Evolutionary conservation across 257 asterid genomes (phyloP), one percentile per base, ranked within the genome.

Genomic region (Petunia secreta): DNA sequence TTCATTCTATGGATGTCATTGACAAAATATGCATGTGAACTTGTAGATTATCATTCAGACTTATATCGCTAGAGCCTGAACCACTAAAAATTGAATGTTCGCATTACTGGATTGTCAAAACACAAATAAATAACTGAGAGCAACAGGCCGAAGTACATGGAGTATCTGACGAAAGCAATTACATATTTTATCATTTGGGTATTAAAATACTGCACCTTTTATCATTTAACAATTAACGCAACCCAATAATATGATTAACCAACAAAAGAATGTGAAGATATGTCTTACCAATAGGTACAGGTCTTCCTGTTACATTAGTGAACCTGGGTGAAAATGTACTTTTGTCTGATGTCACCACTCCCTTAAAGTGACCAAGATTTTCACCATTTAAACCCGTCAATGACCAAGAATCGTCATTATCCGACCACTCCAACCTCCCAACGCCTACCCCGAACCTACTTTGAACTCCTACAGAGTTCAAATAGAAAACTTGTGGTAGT

Each of bases 261-360:
- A 38, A 58, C 69, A 16, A 58, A 77, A 59, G 44, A 59, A 59
- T 36, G 16, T 39, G 41, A 73, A 67, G 55, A 14, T 25, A 75
- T 78, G 44, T 50, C 68, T 68, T 92, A 94, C 98, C 98, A 81
- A 93, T 83, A 77, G 95, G 95, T 57, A 95, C 94, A n/a, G 90
- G 88, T 88, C 81, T 84, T 76, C 98, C 98, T 1, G 94, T 87
- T 81, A 87, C 90, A 75, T 78, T 89, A 25, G 91, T 88, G 69
- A 91, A 88, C 87, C 96, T 88, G 76, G 93, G 89, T 62, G 90
- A 89, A 84, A 88, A 89, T 46, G 86, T 88, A 85, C 64, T 90
- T 75, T 91, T 93, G 79, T 94, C 98, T 46, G 98, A 87, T 80
- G 97, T 91, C 83, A 91, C 97, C 83, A 94, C 92, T 76, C 98